Percentiles rank a stretch among this genome's conserved stretches.
Evolutionary conservation across 257 asterid species (phyloP).

Genomic region (Datura wrightii): DNA sequence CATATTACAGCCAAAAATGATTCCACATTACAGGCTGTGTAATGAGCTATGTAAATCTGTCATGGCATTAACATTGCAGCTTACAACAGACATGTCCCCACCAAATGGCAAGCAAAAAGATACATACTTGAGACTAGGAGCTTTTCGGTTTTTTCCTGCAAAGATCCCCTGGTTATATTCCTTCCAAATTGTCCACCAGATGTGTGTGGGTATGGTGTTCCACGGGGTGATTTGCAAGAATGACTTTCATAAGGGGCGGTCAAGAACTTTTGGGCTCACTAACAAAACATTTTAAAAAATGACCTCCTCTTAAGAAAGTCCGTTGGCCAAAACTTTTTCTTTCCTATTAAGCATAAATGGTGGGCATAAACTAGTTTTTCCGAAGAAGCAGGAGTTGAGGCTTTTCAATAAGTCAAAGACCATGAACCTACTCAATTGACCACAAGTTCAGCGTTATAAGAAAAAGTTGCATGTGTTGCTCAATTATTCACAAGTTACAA

Average conservation of each 20-base stretch:
- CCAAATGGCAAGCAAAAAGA: neutral
- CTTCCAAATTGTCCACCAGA: neutral
- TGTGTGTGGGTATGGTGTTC: neutral
- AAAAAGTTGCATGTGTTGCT: neutral
- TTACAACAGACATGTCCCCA: neutral
- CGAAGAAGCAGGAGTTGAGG: neutral
- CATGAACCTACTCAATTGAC: neutral
- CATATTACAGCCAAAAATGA: neutral
- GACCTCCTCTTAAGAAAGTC: neutral
- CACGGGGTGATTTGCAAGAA: neutral
- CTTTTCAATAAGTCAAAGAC: neutral
- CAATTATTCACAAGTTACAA: neutral
- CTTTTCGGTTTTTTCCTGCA: neutral
- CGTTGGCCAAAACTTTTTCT: neutral
- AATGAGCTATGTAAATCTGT: neutral
- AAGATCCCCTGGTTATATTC: neutral
- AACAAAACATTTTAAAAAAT: neutral
- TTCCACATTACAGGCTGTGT: neutral
- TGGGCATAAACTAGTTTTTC: neutral
- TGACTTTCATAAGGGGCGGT: neutral
- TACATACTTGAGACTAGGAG: conserved; percentile 1
- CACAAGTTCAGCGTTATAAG: neutral
- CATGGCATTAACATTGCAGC: neutral
- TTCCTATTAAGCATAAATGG: neutral
- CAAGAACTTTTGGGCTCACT: neutral